These are phyloP conservation scores for Trichophyton simii DNA, from an alignment of 2,329 filamentous ascomycete genomes.

Conservation along the genomic window DNA sequence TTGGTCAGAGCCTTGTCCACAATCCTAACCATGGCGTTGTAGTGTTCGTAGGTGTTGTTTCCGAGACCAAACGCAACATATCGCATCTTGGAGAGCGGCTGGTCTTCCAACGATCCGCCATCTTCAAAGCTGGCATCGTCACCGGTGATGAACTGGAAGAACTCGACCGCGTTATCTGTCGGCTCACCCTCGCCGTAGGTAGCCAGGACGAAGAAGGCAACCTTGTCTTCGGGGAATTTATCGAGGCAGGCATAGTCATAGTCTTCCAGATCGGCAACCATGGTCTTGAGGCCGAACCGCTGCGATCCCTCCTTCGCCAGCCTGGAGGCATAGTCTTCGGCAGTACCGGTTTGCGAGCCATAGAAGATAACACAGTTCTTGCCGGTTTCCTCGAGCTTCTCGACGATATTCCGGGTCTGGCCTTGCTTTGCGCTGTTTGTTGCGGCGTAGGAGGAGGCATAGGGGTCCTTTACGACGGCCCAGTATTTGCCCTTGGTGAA, in stretches of 20 bases:
- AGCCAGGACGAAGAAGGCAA: conserved; percentile 88
- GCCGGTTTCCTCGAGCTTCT: conserved; percentile 88
- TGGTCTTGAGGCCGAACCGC: conserved; percentile 89
- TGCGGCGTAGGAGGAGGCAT: conserved; percentile 53
- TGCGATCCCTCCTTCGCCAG: conserved; percentile 96
- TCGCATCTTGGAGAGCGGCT: conserved; percentile 69
- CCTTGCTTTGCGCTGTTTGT: conserved; percentile 60
- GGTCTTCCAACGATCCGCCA: conserved; percentile 47
- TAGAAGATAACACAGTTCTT: conserved; percentile 99
- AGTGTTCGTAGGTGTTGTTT: conserved; percentile 99
- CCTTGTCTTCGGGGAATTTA: conserved; percentile 72
- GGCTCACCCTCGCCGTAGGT: conserved; percentile 98
- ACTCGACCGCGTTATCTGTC: conserved; percentile 96
- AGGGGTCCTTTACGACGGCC: conserved; percentile 79
- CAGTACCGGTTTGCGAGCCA: conserved; percentile 94
- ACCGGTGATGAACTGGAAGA: conserved; percentile 85
- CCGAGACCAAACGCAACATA: conserved; percentile 93
- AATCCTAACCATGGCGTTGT: conserved; percentile 95
- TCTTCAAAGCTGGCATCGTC: conserved; percentile 75
- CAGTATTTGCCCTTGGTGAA: conserved; percentile 96
- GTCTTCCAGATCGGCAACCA: conserved; percentile 95
- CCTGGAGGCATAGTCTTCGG: conserved; percentile 93
- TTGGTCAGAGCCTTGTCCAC: conserved; percentile 70
- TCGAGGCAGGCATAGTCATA: conserved; percentile 96
- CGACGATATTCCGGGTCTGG: conserved; percentile 80